Evolutionary conservation across 2,329 filamentous ascomycete species (phyloP), one percentile per base, ranked within the genome.

Genomic region (Cordyceps militaris): DNA sequence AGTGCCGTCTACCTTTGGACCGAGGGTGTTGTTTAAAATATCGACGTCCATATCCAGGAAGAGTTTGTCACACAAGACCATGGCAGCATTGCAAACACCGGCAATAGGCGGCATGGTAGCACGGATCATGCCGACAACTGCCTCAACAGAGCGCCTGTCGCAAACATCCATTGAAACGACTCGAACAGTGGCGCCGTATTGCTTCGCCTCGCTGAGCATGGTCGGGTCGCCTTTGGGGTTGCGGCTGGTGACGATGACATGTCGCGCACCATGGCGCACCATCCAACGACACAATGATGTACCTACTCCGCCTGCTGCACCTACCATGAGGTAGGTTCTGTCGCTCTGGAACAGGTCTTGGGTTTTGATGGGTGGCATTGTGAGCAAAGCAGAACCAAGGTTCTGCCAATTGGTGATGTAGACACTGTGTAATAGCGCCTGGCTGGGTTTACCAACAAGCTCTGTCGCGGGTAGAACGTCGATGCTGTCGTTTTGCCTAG

Each of bases 81-180:
- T 70, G 21, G 72, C 71, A 2, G 70, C 72, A 42, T 74, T 69
- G 7, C 65, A 66, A 5, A 74, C 70, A 28, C 73, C 73, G 0
- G 62, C 68, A 14, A 75, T 66, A 0, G 67, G 65, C 1, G 73
- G 73, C 63, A 73, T 65, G 0, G 59, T 23, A n/a, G 43, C 24
- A 2, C 19, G 19, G 5, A 49, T 49, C 10, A 10, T 34, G 2
- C 23, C 19, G 2, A 49, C 4, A 1, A 32, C n/a, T 6, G 46
- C 7, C 26, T 48, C 16, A 5, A 48, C 46, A 6, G 26, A 32
- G 28, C 9, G 16, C 28, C n/a, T 5, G 10, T 7, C 14, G 46
- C 46, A 49, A 11, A 34, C 47, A 13, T 49, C 47, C 47, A 49
- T 49, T 19, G 47, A 19, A 11, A 49, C 19, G 2, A 49, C 47